A percentile compares a stretch with the other conserved stretches of the same genome.
Conservation (phyloP, 768 basidiomycete species). For the Suillus weaverae region DNA sequence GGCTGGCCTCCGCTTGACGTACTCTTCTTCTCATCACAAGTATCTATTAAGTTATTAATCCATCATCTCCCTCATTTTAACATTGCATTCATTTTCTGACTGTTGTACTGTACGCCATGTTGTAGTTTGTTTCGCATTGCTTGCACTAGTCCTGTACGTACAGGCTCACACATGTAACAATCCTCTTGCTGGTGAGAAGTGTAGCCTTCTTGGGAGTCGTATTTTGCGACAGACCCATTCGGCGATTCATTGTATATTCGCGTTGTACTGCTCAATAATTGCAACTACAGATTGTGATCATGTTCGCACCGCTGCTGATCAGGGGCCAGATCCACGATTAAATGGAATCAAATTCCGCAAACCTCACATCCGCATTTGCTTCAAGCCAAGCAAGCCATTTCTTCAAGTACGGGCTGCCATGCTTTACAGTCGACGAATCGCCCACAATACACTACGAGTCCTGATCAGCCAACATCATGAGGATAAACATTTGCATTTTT, state of each 20-base stretch:
- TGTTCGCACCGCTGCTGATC: background rate
- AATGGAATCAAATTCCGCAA: slow-evolving; percentile 62
- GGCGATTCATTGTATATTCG: background rate
- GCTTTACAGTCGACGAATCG: slow-evolving; percentile 86
- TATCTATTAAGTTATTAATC: slow-evolving; percentile 5
- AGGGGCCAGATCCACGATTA: background rate
- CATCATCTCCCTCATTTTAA: background rate
- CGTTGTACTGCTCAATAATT: background rate
- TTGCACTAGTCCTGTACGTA: background rate
- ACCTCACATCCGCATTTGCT: slow-evolving; percentile 85
- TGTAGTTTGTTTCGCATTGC: slow-evolving; percentile 11
- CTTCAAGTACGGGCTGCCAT: slow-evolving; percentile 83
- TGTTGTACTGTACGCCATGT: slow-evolving; percentile 7
- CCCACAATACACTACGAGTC: slow-evolving; percentile 79
- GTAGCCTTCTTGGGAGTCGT: background rate
- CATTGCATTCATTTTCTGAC: slow-evolving; percentile 9
- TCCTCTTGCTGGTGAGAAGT: background rate
- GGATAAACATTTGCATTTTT: slow-evolving; percentile 27
- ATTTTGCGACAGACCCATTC: background rate
- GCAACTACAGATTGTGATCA: background rate
- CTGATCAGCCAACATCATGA: background rate
- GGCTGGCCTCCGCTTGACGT: slow-evolving; percentile 10
- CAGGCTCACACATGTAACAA: background rate
- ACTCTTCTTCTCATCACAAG: background rate
- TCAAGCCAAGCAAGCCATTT: slow-evolving; percentile 93